These are phyloP conservation scores for Bolboschoenoplectus hybrid DNA, from an alignment of 202 grass and related monocot species.

Conservation along the genomic window DNA sequence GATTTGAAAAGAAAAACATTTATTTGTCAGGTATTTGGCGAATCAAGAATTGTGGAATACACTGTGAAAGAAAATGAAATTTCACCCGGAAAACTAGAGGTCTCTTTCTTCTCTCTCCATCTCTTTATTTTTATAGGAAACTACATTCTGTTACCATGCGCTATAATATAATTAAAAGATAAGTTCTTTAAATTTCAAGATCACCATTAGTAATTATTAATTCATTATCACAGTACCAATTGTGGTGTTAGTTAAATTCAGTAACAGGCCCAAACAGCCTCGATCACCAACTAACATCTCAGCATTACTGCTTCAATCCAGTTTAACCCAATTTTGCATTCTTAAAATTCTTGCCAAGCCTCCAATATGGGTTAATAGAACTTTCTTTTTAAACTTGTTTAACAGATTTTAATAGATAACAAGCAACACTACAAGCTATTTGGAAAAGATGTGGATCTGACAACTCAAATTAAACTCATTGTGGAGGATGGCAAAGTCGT, in stretches of 20 bases:
- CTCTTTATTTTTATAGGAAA: not conserved
- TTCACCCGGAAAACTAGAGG: conserved; percentile 57
- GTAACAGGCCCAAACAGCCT: not conserved
- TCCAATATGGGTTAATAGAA: not conserved
- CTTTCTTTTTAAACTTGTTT: not conserved
- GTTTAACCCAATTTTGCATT: not conserved
- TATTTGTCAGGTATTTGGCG: conserved; percentile 52
- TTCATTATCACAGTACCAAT: not conserved
- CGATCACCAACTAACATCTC: not conserved
- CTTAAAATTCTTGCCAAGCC: not conserved
- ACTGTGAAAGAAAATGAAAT: conserved; percentile 55
- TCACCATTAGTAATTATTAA: not conserved
- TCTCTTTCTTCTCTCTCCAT: conserved; percentile 9
- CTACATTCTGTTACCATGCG: not conserved
- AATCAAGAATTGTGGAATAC: conserved; percentile 80
- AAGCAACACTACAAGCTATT: conserved; percentile 79
- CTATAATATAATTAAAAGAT: not conserved
- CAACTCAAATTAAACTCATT: conserved; percentile 59
- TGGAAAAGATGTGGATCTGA: conserved; percentile 50
- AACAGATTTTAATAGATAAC: conserved; percentile 78
- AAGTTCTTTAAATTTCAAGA: conserved; percentile 1
- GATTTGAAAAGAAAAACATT: not conserved
- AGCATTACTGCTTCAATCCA: not conserved
- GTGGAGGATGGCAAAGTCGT: conserved; percentile 62
- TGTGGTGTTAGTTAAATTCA: not conserved